These are phyloP conservation scores for Neurospora sp. DNA, from an alignment of 495 filamentous ascomycete species.

Conservation along the genomic window DNA sequence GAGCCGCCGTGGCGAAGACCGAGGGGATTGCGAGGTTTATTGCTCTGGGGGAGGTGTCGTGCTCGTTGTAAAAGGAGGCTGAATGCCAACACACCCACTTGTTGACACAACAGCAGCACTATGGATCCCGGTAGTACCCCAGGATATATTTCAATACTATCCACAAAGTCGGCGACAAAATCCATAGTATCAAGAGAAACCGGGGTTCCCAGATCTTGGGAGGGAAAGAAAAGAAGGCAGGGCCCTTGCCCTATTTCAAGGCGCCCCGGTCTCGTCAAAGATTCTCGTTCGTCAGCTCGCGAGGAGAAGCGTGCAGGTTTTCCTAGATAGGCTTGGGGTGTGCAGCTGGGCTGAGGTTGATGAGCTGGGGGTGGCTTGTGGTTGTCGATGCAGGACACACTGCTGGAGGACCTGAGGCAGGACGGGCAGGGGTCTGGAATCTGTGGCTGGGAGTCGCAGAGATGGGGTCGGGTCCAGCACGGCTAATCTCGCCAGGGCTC, in stretches of 20 bases:
- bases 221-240: not conserved
- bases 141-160: not conserved
- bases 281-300: not conserved
- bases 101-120: not conserved
- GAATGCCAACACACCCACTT: not conserved
- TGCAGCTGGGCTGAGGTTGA: not conserved
- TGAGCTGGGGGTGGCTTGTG: not conserved
- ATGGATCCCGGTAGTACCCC: not conserved
- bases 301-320: not conserved
- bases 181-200: not conserved
- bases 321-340: not conserved
- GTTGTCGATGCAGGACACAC: constrained; percentile 1
- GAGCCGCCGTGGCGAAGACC: not conserved
- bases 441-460: constrained; percentile 7
- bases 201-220: not conserved
- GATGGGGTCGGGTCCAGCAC: constrained; percentile 24
- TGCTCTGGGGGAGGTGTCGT: not conserved
- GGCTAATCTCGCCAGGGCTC: constrained; percentile 27
- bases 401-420: not conserved
- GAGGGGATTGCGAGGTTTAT: not conserved
- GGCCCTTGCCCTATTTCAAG: not conserved
- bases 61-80: not conserved
- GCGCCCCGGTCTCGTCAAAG: not conserved
- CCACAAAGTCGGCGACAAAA: not conserved
- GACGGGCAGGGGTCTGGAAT: not conserved